These are phyloP conservation scores for Penicillium sclerotigenum DNA, from an alignment of 2,329 filamentous ascomycete species.

Conservation along the genomic window DNA sequence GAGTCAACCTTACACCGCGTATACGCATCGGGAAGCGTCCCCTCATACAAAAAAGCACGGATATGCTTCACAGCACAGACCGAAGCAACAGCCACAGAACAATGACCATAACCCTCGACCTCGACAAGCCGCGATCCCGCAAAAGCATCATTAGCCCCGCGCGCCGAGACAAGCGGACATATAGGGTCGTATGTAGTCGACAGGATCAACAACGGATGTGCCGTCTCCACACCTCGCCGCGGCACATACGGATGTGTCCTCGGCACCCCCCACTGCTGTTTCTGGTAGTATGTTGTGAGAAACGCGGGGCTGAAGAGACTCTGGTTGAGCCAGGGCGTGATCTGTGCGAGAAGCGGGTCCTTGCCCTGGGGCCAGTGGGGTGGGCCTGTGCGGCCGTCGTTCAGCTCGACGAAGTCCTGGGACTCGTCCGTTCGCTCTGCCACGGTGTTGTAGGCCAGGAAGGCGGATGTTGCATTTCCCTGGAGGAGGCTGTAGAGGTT, in stretches of 20 bases:
- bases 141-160: conserved; percentile 23
- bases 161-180: conserved; percentile 20
- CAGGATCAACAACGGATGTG: conserved; percentile 22
- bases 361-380: conserved; percentile 1
- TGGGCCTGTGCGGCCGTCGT: conserved; percentile 5
- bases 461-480: conserved; percentile 9
- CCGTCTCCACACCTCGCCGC: conserved; percentile 15
- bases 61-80: conserved; percentile 22
- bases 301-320: neutral
- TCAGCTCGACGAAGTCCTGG: neutral
- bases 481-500: conserved; percentile 3
- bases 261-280: conserved; percentile 12
- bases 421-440: neutral
- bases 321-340: conserved; percentile 6
- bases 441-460: neutral
- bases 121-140: conserved; percentile 23
- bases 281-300: neutral
- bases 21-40: conserved; percentile 15
- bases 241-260: conserved; percentile 14
- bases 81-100: conserved; percentile 21
- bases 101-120: conserved; percentile 24
- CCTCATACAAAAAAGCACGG: conserved; percentile 19
- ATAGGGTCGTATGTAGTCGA: conserved; percentile 25
- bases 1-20: conserved; percentile 15
- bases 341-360: neutral